These are phyloP conservation scores for Mitragyna speciosa DNA, from an alignment of 257 asterid genomes.

Conservation along the genomic window DNA sequence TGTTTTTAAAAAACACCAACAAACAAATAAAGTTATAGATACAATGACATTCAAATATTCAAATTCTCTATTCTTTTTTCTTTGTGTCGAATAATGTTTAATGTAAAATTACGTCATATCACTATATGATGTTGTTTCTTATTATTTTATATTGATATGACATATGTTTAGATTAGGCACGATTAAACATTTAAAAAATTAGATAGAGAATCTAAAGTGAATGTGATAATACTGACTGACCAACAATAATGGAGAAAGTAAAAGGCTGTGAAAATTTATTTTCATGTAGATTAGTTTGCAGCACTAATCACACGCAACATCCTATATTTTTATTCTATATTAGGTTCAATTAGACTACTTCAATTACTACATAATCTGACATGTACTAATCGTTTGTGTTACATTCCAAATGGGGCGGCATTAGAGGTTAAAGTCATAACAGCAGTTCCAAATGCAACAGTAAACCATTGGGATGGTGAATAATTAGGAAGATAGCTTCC, in stretches of 20 bases:
- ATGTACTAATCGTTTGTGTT: background rate
- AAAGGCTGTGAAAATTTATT: no score
- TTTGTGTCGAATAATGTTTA: no score
- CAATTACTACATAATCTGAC: background rate
- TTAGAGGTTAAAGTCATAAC: conserved; percentile 1
- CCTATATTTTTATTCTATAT: background rate
- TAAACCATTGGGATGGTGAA: conserved; percentile 12
- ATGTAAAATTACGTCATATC: no score
- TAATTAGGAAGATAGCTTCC: conserved; percentile 13
- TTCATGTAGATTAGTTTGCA: background rate
- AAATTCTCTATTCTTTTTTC: no score
- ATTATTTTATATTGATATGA: no score
- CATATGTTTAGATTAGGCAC: no score
- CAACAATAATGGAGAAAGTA: no score
- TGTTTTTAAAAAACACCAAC: no score
- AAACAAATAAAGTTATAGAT: no score
- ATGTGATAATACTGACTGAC: background rate
- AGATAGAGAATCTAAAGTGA: no score
- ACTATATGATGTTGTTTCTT: no score
- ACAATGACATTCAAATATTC: background rate
- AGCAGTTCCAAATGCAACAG: background rate
- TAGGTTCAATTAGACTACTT: background rate
- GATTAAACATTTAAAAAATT: no score
- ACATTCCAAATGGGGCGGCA: background rate
- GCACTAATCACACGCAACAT: background rate